Conservation (phyloP, 305 asterid species). For the Withania somnifera region DNA sequence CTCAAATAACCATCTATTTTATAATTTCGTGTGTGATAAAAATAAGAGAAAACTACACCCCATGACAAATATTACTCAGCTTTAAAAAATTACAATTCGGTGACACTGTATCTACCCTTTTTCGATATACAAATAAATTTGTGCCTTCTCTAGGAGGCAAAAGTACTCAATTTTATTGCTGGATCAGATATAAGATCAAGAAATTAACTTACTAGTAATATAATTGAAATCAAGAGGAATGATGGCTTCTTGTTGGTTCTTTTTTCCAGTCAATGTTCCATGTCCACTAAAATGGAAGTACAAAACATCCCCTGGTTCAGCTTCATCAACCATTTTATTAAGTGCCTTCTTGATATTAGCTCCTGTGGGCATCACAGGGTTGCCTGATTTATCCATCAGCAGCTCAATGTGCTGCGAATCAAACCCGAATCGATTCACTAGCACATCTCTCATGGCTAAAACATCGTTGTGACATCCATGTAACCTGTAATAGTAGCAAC, state of each 20-base stretch:
- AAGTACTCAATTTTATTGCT: not conserved
- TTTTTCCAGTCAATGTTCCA: constrained; percentile 42
- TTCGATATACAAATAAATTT: too few species aligned
- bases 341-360: constrained; percentile 60
- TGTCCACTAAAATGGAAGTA: constrained; percentile 84
- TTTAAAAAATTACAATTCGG: too few species aligned
- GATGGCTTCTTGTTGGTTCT: constrained; percentile 56
- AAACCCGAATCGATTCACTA: constrained; percentile 42
- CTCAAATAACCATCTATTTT: not conserved
- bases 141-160: not conserved
- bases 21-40: not conserved
- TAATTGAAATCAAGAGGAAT: constrained; percentile 74
- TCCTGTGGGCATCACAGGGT: constrained; percentile 51
- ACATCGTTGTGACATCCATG: constrained; percentile 78
- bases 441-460: constrained; percentile 42
- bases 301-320: constrained; percentile 46
- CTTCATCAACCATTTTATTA: constrained; percentile 37
- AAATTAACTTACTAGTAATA: constrained; percentile 53
- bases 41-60: too few species aligned
- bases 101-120: too few species aligned
- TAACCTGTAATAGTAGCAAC: constrained; percentile 20
- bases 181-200: not conserved
- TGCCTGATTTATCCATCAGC: constrained; percentile 51
- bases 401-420: constrained; percentile 27
- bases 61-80: too few species aligned